Evolutionary conservation across 345 rosid genomes (phyloP), one percentile per base, ranked within the genome.

Genomic region (Aurinia saxatilis): DNA sequence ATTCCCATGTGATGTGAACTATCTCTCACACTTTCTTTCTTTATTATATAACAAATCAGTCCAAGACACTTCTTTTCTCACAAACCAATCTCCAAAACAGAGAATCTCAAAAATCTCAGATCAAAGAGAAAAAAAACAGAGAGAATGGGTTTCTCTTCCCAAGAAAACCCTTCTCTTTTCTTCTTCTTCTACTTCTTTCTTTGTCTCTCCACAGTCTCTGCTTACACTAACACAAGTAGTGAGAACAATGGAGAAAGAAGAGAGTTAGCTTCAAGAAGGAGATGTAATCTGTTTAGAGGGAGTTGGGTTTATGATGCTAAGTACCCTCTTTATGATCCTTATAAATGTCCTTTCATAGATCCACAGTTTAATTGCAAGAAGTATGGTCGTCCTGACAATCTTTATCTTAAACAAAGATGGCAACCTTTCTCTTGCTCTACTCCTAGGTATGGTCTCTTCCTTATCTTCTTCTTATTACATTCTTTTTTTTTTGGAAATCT

Each of bases 321-420:
- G 41, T 84, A 79, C 51, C 98, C 95, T 46, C 84, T 82, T 47
- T 91, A 86, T 27, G 52, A 84, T 55, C 79, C 98, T 41, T 63
- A 90, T 0, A 45, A 70, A 6, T 91, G 98, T 46, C 93, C 93
- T 1, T 80, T 74, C 67, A 77, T 91, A 57, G 86, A 86, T 59
- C 84, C 82, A 70, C 92, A 91, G 59, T 91, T 80, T 51, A 82
- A 91, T 57, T 91, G 98, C 77, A 65, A 75, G 42, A 82, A 86
- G 61, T 92, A 78, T 17, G 95, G 95, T 33, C 95, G 98, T 27
- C 84, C 87, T 3, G 96, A 88, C 66, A 79, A 42, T n/a, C 65
- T 54, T 50, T 92, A 88, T 53, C 92, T 86, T 38, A 73, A 67
- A 9, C 86, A 79, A 44, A 70, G 98, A 63, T 92, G 98, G 96